Percentiles rank a stretch among this genome's conserved stretches.
Conservation (phyloP, 169 alveolate genomes). For the Plasmodium blacklocki region DNA sequence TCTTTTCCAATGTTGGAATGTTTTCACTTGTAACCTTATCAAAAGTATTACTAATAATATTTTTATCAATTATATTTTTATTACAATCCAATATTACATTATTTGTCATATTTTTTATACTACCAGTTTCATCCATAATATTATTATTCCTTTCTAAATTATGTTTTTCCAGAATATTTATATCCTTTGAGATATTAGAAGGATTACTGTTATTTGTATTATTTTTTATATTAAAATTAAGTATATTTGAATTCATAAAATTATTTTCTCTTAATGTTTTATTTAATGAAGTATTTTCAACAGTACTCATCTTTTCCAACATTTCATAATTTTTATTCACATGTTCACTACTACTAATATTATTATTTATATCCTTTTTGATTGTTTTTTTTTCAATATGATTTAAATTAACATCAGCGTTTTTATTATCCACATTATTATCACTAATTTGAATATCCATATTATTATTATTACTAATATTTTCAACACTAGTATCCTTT, state of each 20-base stretch:
- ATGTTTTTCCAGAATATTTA: conserved; percentile 19
- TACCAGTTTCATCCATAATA: conserved; percentile 3
- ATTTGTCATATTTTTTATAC: conserved; percentile 9
- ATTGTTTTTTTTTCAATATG: background rate
- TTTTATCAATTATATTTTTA: background rate
- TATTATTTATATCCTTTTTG: conserved; percentile 23
- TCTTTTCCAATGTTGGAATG: conserved; percentile 1
- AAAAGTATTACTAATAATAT: background rate
- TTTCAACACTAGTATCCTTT: no score
- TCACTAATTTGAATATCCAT: background rate
- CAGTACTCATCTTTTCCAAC: conserved; percentile 12
- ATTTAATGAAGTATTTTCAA: background rate
- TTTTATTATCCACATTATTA: background rate
- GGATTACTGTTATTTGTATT: conserved; percentile 1
- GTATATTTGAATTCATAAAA: background rate
- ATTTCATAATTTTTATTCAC: background rate
- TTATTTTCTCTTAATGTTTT: conserved; percentile 20
- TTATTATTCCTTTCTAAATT: conserved; percentile 13
- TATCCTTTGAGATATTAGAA: conserved; percentile 10
- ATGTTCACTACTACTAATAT: background rate
- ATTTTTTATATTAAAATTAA: background rate
- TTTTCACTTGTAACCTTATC: background rate
- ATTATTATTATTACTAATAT: background rate
- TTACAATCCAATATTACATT: background rate
- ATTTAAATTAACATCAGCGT: background rate